These are phyloP conservation scores for Graphiopsis chlorocephala DNA, from an alignment of 2,329 filamentous ascomycete species.

Conservation along the genomic window DNA sequence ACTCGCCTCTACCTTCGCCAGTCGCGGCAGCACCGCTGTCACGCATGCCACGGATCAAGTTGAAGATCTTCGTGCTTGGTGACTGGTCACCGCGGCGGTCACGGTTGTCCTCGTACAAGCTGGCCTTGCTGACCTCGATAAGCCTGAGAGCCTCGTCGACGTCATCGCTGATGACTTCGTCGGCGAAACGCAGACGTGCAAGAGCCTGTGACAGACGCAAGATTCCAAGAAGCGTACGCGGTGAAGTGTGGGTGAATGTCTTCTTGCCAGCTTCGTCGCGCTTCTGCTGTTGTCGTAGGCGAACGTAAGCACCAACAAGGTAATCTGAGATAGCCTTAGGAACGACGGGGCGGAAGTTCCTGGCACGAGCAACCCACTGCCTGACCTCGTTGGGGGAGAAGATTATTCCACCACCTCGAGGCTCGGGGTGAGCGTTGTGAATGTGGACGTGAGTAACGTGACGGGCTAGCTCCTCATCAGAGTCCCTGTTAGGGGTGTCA, in stretches of 20 bases:
- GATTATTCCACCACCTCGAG: slow-evolving; percentile 61
- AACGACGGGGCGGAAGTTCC: slow-evolving; percentile 82
- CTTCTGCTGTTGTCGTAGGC: slow-evolving; percentile 87
- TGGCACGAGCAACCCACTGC: slow-evolving; percentile 90
- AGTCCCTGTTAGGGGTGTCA: slow-evolving; percentile 85
- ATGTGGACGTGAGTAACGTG: slow-evolving; percentile 98
- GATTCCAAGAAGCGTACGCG: slow-evolving; percentile 88
- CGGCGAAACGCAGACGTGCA: slow-evolving; percentile 84
- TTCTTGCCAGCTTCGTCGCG: slow-evolving; percentile 86
- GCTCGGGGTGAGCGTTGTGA: slow-evolving; percentile 87
- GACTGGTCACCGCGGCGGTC: slow-evolving; percentile 65
- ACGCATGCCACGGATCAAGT: slow-evolving; percentile 83
- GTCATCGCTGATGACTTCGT: slow-evolving; percentile 82
- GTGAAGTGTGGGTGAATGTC: slow-evolving; percentile 90
- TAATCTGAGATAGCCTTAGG: slow-evolving; percentile 87
- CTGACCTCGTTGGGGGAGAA: slow-evolving; percentile 92
- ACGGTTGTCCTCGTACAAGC: slow-evolving; percentile 69
- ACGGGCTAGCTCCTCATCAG: slow-evolving; percentile 87
- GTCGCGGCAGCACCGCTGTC: slow-evolving; percentile 80
- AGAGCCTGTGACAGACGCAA: slow-evolving; percentile 91
- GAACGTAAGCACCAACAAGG: slow-evolving; percentile 94
- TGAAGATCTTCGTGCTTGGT: slow-evolving; percentile 87
- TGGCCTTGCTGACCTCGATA: slow-evolving; percentile 90
- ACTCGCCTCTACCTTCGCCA: slow-evolving; percentile 70
- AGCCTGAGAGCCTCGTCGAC: slow-evolving; percentile 92